These are phyloP conservation scores for Puccinellia tenuiflora DNA, from an alignment of 176 grass and related monocot species.

Conservation along the genomic window DNA sequence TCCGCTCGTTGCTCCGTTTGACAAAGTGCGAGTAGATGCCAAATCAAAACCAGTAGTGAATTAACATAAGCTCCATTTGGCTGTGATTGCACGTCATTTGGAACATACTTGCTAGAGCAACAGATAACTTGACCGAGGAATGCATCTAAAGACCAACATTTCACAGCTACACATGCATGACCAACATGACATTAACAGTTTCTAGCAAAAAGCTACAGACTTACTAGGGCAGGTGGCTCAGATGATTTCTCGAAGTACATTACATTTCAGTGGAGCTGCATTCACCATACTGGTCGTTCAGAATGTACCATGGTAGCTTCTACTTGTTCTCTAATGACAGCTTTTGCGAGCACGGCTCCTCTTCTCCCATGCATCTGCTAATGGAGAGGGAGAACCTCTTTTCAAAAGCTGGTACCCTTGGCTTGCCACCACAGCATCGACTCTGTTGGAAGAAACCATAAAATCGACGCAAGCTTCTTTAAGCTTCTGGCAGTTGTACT, in stretches of 20 bases:
- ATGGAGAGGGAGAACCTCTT: slow-evolving; percentile 4
- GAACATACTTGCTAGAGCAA: background rate
- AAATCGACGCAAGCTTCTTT: slow-evolving; percentile 26
- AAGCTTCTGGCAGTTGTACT: background rate
- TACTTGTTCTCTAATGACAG: background rate
- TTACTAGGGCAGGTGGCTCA: background rate
- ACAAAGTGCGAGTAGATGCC: background rate
- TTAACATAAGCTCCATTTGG: background rate
- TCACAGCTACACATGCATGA: background rate
- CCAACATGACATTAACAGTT: background rate
- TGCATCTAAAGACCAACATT: background rate
- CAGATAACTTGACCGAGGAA: background rate
- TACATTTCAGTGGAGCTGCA: background rate
- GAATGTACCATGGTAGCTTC: background rate
- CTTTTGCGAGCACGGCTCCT: background rate
- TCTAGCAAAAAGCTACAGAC: background rate
- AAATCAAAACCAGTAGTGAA: background rate
- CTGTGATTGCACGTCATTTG: background rate
- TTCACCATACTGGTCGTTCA: background rate
- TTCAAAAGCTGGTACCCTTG: slow-evolving; percentile 8
- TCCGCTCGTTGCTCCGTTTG: background rate
- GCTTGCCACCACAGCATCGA: slow-evolving; percentile 1
- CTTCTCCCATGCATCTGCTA: slow-evolving; percentile 18
- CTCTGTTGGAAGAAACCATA: background rate
- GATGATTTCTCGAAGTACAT: background rate